phyloP scores from a whole-genome alignment of 2,329 filamentous ascomycete species.

The Podosphaera xanthii region DNA sequence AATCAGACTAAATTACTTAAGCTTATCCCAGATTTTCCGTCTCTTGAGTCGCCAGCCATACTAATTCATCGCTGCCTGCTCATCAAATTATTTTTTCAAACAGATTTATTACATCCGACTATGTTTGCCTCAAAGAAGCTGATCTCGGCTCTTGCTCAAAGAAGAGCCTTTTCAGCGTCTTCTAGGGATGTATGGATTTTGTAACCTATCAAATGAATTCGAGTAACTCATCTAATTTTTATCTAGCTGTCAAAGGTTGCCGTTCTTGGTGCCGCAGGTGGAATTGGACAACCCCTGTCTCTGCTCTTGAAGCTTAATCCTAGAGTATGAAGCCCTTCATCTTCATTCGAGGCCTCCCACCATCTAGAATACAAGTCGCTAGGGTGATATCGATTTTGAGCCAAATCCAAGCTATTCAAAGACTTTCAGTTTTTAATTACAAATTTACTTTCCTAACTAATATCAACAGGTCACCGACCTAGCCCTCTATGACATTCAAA shows the following conservation, averaged over 20 bases:
- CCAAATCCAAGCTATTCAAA: not conserved
- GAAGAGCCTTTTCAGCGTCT: constrained; percentile 61
- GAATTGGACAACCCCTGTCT: constrained; percentile 94
- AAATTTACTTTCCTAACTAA: not conserved
- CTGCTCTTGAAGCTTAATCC: constrained; percentile 98
- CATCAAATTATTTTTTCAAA: no score
- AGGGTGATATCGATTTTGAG: not conserved
- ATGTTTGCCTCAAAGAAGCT: constrained; percentile 56
- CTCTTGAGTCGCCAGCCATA: no score
- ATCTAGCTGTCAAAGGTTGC: constrained; percentile 86
- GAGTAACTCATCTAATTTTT: constrained; percentile 3
- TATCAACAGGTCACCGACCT: constrained; percentile 37
- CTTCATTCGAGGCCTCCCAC: not conserved
- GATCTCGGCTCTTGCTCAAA: constrained; percentile 34
- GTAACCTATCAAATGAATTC: constrained; percentile 3
- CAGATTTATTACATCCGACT: no score
- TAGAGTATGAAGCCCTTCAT: constrained; percentile 30
- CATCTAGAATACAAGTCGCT: not conserved
- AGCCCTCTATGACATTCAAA: constrained; percentile 92
- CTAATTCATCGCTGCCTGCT: no score
- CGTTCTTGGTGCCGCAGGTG: constrained; percentile 88
- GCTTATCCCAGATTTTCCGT: no score
- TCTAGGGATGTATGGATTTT: constrained; percentile 42
- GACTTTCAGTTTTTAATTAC: no score
- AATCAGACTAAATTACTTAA: no score